These are phyloP conservation scores for Rhododendron vialii DNA, from an alignment of 148 eudicot species.

Conservation along the genomic window DNA sequence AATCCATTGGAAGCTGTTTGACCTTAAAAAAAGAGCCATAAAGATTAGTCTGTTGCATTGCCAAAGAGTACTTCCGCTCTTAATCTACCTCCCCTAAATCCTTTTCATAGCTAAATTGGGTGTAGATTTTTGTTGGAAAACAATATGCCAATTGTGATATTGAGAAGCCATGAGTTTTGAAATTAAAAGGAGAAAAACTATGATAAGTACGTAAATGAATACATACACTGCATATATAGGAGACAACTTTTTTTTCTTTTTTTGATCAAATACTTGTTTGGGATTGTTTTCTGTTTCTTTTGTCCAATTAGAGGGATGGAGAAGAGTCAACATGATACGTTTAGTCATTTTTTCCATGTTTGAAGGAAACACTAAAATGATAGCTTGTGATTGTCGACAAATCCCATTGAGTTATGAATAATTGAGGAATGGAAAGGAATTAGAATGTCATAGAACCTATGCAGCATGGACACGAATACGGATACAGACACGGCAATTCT, in stretches of 20 bases:
- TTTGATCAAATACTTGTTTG: not conserved
- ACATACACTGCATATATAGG: not conserved
- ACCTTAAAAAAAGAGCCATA: not conserved
- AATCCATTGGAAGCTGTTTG: conserved; percentile 32
- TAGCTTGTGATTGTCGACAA: not conserved
- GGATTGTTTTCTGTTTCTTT: not conserved
- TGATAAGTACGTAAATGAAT: not conserved
- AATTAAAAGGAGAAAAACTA: not conserved
- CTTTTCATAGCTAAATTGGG: not conserved
- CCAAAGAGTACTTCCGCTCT: not conserved
- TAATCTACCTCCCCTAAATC: not conserved
- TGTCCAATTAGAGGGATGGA: not conserved
- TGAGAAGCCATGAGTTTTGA: not conserved
- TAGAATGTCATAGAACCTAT: not conserved
- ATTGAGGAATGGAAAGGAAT: not conserved
- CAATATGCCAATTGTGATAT: not conserved
- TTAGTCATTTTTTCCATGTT: not conserved
- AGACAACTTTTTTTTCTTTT: not conserved
- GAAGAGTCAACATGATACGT: not conserved
- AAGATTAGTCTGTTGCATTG: not conserved
- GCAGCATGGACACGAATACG: too few species aligned
- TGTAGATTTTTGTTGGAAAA: not conserved
- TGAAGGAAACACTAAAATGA: not conserved
- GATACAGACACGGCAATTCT: too few species aligned
- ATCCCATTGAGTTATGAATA: not conserved